Evolutionary conservation across 371 early-diverging fungal species (phyloP), one percentile per base, ranked within the genome.

Genomic region (Mucor circinelloides): DNA sequence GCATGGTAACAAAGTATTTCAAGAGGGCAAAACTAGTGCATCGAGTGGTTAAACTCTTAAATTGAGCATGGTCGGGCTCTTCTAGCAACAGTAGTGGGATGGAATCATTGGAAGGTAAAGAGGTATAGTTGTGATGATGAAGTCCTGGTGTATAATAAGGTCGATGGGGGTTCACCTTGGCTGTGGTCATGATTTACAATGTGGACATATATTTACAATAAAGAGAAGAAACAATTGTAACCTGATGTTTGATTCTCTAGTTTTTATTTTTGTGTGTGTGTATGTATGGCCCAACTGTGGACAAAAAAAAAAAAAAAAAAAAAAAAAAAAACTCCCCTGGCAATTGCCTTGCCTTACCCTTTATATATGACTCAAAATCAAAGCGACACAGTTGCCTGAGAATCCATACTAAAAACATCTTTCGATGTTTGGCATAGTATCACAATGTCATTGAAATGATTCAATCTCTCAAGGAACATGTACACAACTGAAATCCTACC

Each of bases 1-100:
- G 40, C 67, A 90, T 88, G 0, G 87, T 80, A 5, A 90, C 81
- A 38, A 91, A 71, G 67, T 82, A 91, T 69, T 92, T 87, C 36
- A 89, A 66, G 5, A 87, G 72, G 3, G 92, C 91, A 73, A 87
- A 90, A 58, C 80, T 86, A 28, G 83, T 74, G 25, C 88, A 73
- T 64, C 85, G 85, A n/a, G 75, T 74, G 0, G 87, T 79, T 8
- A 84, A 69, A 19, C 71, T 67, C 36, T 75, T 76, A 13, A 82
- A 65, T 34, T 64, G 63, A 30, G 58, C 60, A 58, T 68, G 55
- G 13, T 62, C 21, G 31, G 50, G 36, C 4, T 62, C 66, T 15
- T 71, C 72, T 19, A 64, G 13, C n/a, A 67, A 25, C 7, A 66
- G 15, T 4, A 69, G 62, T n/a, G 77, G 76, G 34, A 57, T 70